Percentiles rank a stretch among this genome's conserved stretches.
Conservation (phyloP, 116 monocot genomes). For the Phalaenopsis hybrid region DNA sequence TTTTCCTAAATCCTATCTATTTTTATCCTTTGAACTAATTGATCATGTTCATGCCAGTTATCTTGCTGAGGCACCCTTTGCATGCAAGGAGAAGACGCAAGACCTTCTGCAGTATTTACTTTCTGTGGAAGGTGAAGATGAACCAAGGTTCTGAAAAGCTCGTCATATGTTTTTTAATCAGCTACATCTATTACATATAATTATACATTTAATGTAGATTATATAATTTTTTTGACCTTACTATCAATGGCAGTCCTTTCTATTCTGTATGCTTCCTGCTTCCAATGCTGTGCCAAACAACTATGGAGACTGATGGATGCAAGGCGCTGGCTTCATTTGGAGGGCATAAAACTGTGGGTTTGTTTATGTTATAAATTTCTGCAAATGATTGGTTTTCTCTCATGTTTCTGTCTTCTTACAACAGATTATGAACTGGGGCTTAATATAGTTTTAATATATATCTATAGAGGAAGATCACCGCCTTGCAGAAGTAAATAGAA, state of each 20-base stretch:
- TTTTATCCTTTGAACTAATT: neutral
- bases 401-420: neutral
- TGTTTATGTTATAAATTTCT: neutral
- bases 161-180: neutral
- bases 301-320: slow-evolving; percentile 68
- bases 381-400: neutral
- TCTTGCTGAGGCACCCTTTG: slow-evolving; percentile 85
- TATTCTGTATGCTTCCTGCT: slow-evolving; percentile 82
- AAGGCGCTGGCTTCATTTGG: slow-evolving; percentile 51
- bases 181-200: neutral
- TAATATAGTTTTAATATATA: too few species aligned
- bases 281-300: slow-evolving; percentile 90
- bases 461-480: too few species aligned
- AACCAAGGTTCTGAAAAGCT: slow-evolving; percentile 52
- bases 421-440: too few species aligned
- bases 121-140: slow-evolving; percentile 80
- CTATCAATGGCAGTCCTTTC: slow-evolving; percentile 53
- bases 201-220: neutral
- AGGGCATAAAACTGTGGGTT: slow-evolving; percentile 69
- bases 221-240: neutral
- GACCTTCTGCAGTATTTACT: slow-evolving; percentile 68
- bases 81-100: slow-evolving; percentile 68
- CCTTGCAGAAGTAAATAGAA: too few species aligned
- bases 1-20: neutral
- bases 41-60: slow-evolving; percentile 44